Base-by-base conservation (phyloP, 805 yeast genomes). In the Pichia nakasei region DNA sequence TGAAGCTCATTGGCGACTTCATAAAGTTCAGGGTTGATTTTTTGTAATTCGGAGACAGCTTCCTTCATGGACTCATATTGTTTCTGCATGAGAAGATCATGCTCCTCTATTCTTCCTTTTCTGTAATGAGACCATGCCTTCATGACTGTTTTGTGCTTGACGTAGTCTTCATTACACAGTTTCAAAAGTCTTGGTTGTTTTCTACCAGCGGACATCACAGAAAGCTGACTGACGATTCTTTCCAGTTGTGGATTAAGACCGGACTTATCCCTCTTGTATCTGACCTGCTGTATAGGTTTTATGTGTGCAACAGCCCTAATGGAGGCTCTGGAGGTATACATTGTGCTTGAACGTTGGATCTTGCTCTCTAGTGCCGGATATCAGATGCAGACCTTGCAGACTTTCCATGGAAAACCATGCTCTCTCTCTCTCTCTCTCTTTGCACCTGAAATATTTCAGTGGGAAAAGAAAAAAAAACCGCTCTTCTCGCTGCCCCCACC, bases 121-220 rank as follows among this genome's bases (percentile, higher is more conserved):
- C 78, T 76, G 58, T 72, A 69, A 15, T 76, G 53, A 7, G 75
- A 65, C 96, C 97, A 93, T 8, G 96, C 96, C 44, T 76, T 79
- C 53, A 76, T 78, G 44, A 93, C 82, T 11, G 88, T 78, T 51
- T 78, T 76, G 60, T 91, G 97, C 57, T 93, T 85, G 49, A 91
- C 72, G 45, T 81, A 70, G 59, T 93, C 97, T 61, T 89, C 97
- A 22, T 73, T 68, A 52, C 81, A 73, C 29, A 88, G 67, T 55
- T 81, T 85, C 50, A 93, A 63, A 54, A 86, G 67, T 53, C 80
- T 77, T 38, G 98, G 98, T 63, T 82, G 89, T 63, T 88, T 91
- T 68, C 88, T 80, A 46, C 83, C 75, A 8, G 95, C 96, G 12
- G 93, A 78, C 53, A 89, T 62, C 20, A 91, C 95, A 35, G 94